Conservation (phyloP, 2,329 filamentous ascomycete genomes). For the Colletotrichum abscissum region DNA sequence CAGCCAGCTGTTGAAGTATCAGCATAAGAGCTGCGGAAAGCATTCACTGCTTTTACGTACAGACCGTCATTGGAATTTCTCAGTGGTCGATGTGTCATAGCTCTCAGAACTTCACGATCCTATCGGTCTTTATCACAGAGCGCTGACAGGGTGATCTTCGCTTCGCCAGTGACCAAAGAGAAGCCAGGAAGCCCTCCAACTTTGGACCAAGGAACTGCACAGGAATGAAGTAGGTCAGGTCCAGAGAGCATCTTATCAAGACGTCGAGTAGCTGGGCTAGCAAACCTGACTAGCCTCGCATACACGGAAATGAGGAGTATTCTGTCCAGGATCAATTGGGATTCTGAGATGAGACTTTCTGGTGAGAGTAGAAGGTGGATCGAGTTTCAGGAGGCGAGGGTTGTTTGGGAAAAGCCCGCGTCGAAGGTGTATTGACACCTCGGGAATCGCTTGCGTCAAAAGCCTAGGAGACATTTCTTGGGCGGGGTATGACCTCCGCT, state of each 20-base stretch:
- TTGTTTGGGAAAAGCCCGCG: not conserved
- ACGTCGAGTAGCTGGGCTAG: too few relatives aligned
- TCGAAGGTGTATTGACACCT: not conserved
- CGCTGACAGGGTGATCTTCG: not conserved
- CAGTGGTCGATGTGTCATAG: not conserved
- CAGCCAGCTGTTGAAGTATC: not conserved
- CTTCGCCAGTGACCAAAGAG: not conserved
- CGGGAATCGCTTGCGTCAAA: not conserved
- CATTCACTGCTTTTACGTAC: not conserved
- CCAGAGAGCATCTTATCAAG: too few relatives aligned
- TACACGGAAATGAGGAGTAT: conserved; percentile 49
- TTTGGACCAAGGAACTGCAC: not conserved
- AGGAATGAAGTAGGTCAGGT: not conserved
- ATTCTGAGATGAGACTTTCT: conserved; percentile 55
- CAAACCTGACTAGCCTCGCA: conserved; percentile 46
- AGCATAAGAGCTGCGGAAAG: not conserved
- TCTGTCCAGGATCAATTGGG: conserved; percentile 54
- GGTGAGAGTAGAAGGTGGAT: conserved; percentile 50
- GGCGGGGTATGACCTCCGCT: too few relatives aligned
- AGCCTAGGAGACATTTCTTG: too few relatives aligned
- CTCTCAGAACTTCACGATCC: not conserved
- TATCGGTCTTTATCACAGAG: not conserved
- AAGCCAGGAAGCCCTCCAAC: not conserved
- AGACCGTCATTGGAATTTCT: not conserved
- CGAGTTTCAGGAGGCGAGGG: not conserved